Base-by-base conservation (phyloP, 1,284 basidiomycete genomes). In the Naganishia liquefaciens region DNA sequence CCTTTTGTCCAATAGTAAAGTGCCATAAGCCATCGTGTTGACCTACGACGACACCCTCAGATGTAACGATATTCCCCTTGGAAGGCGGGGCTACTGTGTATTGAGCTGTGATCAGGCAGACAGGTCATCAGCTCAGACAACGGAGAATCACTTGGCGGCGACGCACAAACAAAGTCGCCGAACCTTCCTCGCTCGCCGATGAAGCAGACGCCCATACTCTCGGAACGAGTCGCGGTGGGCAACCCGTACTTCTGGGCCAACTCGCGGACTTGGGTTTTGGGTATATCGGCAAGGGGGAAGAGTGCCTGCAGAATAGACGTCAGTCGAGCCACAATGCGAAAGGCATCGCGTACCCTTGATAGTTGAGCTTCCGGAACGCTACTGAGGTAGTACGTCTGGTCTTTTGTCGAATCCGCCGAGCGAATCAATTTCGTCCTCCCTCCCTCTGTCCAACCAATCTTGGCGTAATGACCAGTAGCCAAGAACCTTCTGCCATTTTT, bases 141-240 rank as follows among this genome's bases (percentile, higher is more conserved):
- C 25, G 30, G 17, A 28, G 25, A 60, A 50, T 68, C n/a, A 42
- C 17, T 30, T 66, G 52, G 67, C 69, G 21, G 25, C 33, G 10
- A 55, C 76, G 54, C 66, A 91, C 92, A 84, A 53, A 95, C 77
- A 73, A 93, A 95, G 17, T 85, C 80, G 49, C 83, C 82, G 72
- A 95, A 95, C 60, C 81, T 84, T 19, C 83, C 82, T 71, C 87
- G 85, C 77, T 93, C 85, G 15, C 94, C 95, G 9, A 98, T 88
- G 70, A 98, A 98, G 74, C 95, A 98, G n/a, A 98, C 84, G 0
- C 95, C 95, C 88, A 97, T 95, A 76, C 90, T 93, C 75, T 99
- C 95, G 25, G 82, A 83, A 62, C 91, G 83, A 1, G 84, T 81
- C 1, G 92, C 91, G 0, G 90, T 96, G 2, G 88, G 87, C 11